Base-by-base conservation (phyloP, 225 moss, liverwort and hornwort genomes). In the Bryoerythrophyllum caledonicum region DNA sequence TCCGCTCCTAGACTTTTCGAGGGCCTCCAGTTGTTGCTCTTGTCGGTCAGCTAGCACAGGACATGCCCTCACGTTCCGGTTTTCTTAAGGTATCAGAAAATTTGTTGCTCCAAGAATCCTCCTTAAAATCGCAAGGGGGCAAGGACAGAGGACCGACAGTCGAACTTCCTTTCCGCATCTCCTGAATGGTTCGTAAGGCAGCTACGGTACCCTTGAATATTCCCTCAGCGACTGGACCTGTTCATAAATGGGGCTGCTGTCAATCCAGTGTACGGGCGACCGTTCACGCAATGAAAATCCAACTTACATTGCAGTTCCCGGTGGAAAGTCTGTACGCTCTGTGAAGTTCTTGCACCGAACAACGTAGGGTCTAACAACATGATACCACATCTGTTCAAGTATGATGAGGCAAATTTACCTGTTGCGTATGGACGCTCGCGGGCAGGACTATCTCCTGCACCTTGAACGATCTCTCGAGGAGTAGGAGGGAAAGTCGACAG, bases 131-230 rank as follows among this genome's bases (percentile, higher is more conserved):
- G 69, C 83, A 86, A 61, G 89, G 89, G 10, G 89, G 86, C 65
- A 89, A 68, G 34, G 89, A 89, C 71, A 79, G 83, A 10, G 89
- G 71, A 77, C 89, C 86, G 56, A 86, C 79, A 34, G 86, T 89
- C 11, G 89, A 89, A 48, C 86, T 89, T 40, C 82, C 79, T 68
- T 83, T 89, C 40, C 84, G 81, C 76, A 89, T 89, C 71, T 89
- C 89, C 77, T 86, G 79, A 55, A 89, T 78, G 16, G 89, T 86
- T 63, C 75, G 71, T 8, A 89, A 74, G 10, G 89, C 77, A 57
- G 89, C 89, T 60, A 86, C 63, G 12, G 83, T 74, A 54, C 89
- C 86, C 68, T 81, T 89, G 48, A 86, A 80, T 70, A 89, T 84
- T 16, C 76, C 82, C 60, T 51, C 74, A 17, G 81, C 83, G 21